Percentiles rank a stretch among this genome's conserved stretches.
phyloP scores from a whole-genome alignment of 2,329 filamentous ascomycete species.

The Ophiosphaerella narmari region DNA sequence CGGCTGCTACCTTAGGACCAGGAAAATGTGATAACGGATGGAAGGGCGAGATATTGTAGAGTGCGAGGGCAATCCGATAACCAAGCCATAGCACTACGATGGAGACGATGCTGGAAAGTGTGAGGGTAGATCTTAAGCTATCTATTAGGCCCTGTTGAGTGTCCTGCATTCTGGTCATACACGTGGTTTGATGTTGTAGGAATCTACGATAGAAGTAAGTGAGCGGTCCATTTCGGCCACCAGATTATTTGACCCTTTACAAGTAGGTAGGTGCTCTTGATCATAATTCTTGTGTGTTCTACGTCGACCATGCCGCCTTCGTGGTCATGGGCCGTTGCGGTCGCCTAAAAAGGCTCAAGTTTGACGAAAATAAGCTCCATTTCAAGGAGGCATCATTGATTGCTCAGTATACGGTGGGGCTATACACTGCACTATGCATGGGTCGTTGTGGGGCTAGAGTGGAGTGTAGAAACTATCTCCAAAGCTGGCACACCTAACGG shows the following conservation, averaged over 20 bases:
- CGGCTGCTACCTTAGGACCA: slow-evolving; percentile 36
- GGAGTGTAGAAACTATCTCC: neutral
- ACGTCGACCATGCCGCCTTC: no score
- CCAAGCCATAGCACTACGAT: slow-evolving; percentile 22
- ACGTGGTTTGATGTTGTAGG: no score
- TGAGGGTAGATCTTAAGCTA: slow-evolving; percentile 13
- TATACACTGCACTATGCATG: neutral
- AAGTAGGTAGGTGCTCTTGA: no score
- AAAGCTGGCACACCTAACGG: neutral
- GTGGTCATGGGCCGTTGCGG: no score
- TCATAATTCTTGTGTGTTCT: no score
- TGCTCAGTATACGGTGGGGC: neutral
- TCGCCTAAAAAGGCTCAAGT: no score
- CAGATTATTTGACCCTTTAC: no score
- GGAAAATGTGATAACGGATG: slow-evolving; percentile 32
- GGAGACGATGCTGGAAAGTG: slow-evolving; percentile 17
- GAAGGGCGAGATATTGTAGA: slow-evolving; percentile 32
- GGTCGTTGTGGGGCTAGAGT: neutral
- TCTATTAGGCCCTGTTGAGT: slow-evolving; percentile 15
- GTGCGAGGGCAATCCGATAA: slow-evolving; percentile 20
- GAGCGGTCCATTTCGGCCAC: no score
- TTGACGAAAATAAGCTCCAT: slow-evolving; percentile 1
- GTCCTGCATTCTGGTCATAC: slow-evolving; percentile 15
- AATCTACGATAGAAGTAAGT: no score
- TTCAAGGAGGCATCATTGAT: neutral